Evolutionary conservation across 306 rosid genomes (phyloP), one percentile per base, ranked within the genome.

Genomic region (Nissolia schottii): DNA sequence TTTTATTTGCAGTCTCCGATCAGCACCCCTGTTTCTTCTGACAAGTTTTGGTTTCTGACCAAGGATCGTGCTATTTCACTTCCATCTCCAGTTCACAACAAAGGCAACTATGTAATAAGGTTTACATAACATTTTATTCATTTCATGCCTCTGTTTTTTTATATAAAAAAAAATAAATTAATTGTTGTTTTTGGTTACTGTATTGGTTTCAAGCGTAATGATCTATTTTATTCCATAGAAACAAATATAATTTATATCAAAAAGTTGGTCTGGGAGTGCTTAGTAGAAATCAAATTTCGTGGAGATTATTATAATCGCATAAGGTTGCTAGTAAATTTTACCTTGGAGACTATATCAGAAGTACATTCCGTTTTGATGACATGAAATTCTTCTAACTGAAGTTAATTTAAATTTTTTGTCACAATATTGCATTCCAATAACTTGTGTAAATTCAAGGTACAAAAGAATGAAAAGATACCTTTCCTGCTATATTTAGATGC

Each of bases 41-140:
- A 93, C 73, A 84, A 87, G 75, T 93, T 93, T 87, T 91, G 85
- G 96, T 85, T 87, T 83, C 90, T 93, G 69, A 90, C 98, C 38
- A 90, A 89, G 86, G 65, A 76, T 57, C 94, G 71, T 45, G 92
- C 97, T 40, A 61, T 90, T 76, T 87, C 96, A 53, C 86, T 93
- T 69, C 98, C 97, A 1, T 74, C 57, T 74, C 98, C 98, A 61
- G 89, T 93, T 71, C 51, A 73, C 67, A 93, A 90, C 64, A 51
- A 80, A 77, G 98, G 98, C 81, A 93, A 89, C 81, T 93, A 86
- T 75, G 94, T 93, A 50, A 93, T 93, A 84, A 90, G 98, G 97
- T 92, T 79, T 75, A 27, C 35, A 24, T 32, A 46, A 51, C 15
- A 12, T 6, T 32, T 12, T 15, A 43, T 50, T 71, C 15, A 20